Base-by-base conservation (phyloP, 2,329 filamentous ascomycete genomes). In the Xylaria hypoxylon region DNA sequence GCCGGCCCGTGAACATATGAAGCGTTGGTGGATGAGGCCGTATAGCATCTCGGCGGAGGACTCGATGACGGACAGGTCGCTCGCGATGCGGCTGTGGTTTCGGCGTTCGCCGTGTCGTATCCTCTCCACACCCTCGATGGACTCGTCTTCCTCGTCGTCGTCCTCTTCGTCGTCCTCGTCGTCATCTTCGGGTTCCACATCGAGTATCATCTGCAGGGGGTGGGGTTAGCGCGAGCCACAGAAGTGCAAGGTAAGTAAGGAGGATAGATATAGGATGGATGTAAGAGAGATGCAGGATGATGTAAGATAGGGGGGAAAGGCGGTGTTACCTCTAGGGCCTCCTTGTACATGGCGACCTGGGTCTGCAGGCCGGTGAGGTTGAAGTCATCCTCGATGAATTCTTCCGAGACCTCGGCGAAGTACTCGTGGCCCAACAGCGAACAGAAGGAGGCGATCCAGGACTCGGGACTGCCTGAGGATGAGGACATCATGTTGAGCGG, bases 351-450 rank as follows among this genome's bases (percentile, higher is more conserved):
- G 70, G 93, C 91, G 59, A 99, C 96, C 82, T 98, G 95, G 67
- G 90, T 92, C 80, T 97, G 94, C 75, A 99, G 85, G 56, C 96
- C 96, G 0, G 96, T 99, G 71, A 99, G 85, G 81, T 99, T 99
- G 86, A 99, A 99, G 80, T 99, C 96, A 89, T 99, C 96, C 80
- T 99, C 96, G 77, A 99, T 98, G 76, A 99, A 99, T 77, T 99
- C 96, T 82, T 99, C 96, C 51, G 93, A 96, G 57, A 99, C 95
- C 83, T 99, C 96, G 69, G 96, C 96, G 80, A 99, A 99, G 83
- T 98, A 99, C 81, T 99, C 96, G 79, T 99, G 96, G 68, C 96
- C 96, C 67, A 98, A 87, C 51, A 98, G 85, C 44, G 93, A 94
- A 84, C 96, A 99, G 80, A 97, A 99, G 65, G 94, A 96, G 70